phyloP scores from a whole-genome alignment of 176 grass and related monocot genomes.

The Avena eriantha region DNA sequence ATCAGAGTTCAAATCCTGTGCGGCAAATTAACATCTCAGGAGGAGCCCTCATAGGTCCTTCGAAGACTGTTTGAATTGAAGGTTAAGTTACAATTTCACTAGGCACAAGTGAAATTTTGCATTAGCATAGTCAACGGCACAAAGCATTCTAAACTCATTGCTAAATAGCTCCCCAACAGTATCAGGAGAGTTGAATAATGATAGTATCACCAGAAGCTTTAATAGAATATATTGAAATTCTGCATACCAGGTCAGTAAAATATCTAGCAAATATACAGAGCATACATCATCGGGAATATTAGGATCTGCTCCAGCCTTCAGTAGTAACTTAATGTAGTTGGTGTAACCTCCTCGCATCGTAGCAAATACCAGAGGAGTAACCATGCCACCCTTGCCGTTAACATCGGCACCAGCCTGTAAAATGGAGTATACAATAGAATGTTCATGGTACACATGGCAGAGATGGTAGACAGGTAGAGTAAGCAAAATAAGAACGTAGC shows the following conservation, averaged over 20 bases:
- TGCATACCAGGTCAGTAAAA: not conserved
- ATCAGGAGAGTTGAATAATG: not conserved
- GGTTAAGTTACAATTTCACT: not conserved
- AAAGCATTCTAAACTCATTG: constrained; percentile 1
- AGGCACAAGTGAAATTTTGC: not conserved
- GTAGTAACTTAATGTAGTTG: constrained; percentile 24
- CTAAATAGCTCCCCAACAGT: not conserved
- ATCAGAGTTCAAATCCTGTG: not conserved
- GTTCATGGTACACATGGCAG: not conserved
- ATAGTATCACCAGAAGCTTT: not conserved
- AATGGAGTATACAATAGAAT: not conserved
- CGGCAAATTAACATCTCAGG: not conserved
- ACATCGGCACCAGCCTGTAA: constrained; percentile 54
- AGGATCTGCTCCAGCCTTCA: too few species aligned
- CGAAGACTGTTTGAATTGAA: not conserved
- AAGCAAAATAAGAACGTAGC: constrained; percentile 9
- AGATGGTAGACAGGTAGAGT: not conserved
- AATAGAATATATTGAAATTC: not conserved
- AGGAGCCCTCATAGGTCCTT: not conserved
- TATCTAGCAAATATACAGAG: not conserved
- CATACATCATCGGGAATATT: constrained; percentile 36
- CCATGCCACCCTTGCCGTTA: not conserved
- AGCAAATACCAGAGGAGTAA: constrained; percentile 24
- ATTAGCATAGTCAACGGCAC: not conserved
- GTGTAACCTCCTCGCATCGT: constrained; percentile 25